These are phyloP conservation scores for Biancaea sappan DNA, from an alignment of 306 rosid genomes.

Conservation along the genomic window DNA sequence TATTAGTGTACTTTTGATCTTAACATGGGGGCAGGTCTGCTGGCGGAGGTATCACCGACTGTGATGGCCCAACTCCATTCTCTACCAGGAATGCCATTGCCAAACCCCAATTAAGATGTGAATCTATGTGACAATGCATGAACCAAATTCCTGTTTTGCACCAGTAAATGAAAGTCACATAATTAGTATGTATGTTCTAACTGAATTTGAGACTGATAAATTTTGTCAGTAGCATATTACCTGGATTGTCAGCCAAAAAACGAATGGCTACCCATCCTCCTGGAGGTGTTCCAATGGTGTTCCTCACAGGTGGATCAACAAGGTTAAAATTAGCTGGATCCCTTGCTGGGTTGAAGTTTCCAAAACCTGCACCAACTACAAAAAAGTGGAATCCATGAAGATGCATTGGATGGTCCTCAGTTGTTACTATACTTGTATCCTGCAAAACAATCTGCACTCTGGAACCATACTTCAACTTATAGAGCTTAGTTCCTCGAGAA, in stretches of 20 bases:
- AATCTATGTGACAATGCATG: conserved; percentile 89
- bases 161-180: not conserved
- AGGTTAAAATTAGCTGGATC: conserved; percentile 80
- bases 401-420: conserved; percentile 94
- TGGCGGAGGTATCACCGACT: conserved; percentile 92
- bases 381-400: conserved; percentile 91
- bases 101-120: conserved; percentile 76
- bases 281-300: conserved; percentile 84
- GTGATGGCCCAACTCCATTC: conserved; percentile 73
- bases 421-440: conserved; percentile 82
- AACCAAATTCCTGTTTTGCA: conserved; percentile 78
- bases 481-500: conserved; percentile 60
- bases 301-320: conserved; percentile 76
- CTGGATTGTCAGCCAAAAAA: conserved; percentile 91
- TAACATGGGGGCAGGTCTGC: conserved; percentile 85
- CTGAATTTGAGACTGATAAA: not conserved
- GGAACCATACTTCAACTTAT: conserved; percentile 72
- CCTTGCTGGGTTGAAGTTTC: conserved; percentile 78
- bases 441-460: conserved; percentile 73
- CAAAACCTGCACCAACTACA: conserved; percentile 84
- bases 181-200: conserved; percentile 15
- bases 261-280: conserved; percentile 99
- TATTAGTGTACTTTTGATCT: conserved; percentile 34
- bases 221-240: conserved; percentile 34
- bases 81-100: conserved; percentile 79